A percentile compares a stretch with the other conserved stretches of the same genome.
phyloP scores from a whole-genome alignment of 768 basidiomycete species.

The Termitomyces sp. region DNA sequence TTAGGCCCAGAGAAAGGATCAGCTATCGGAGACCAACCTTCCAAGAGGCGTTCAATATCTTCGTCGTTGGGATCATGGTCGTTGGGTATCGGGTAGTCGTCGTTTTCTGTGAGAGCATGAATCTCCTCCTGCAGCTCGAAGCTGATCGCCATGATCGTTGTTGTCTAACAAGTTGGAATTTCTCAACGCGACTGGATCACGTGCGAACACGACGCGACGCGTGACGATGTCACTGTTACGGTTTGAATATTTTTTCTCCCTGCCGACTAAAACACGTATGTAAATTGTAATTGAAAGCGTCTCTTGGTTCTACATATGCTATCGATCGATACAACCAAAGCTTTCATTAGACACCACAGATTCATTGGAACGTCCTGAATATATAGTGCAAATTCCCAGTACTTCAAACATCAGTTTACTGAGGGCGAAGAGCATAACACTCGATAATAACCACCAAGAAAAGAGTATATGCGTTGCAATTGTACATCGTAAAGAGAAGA shows the following conservation, averaged over 20 bases:
- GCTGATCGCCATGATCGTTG: constrained; percentile 32
- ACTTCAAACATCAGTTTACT: background rate
- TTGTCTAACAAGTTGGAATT: constrained; percentile 43
- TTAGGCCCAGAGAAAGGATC: background rate
- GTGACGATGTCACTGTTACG: constrained; percentile 1
- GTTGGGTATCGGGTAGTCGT: constrained; percentile 61
- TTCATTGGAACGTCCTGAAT: background rate
- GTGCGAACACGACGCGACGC: constrained; percentile 7
- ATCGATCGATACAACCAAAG: no score
- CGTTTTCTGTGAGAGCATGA: constrained; percentile 56
- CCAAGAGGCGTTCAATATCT: constrained; percentile 52
- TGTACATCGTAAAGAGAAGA: background rate
- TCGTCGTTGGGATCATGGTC: constrained; percentile 63
- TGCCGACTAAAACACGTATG: no score
- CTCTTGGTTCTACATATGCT: no score
- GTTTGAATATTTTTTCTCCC: no score
- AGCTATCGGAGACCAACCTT: constrained; percentile 37
- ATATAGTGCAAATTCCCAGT: background rate
- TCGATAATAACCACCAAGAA: background rate
- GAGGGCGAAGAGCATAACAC: no score
- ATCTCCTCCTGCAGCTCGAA: constrained; percentile 84
- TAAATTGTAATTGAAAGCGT: no score
- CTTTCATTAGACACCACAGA: no score
- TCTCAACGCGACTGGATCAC: constrained; percentile 12
- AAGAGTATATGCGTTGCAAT: no score